These are phyloP conservation scores for Aurifilum marmelostoma DNA, from an alignment of 2,329 filamentous ascomycete species.

Conservation along the genomic window DNA sequence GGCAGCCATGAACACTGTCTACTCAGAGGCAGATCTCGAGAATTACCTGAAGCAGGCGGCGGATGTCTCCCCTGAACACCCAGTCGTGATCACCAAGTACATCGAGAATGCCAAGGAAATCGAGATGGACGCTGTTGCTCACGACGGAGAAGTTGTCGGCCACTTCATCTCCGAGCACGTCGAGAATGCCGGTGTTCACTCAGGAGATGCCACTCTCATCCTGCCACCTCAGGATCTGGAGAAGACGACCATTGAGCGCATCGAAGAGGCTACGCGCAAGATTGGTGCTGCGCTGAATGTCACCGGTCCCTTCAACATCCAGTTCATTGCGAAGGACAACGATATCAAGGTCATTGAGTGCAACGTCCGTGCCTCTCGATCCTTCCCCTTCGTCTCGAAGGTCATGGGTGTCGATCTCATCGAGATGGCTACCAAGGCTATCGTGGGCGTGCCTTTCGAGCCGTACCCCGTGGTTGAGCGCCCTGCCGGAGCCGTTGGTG, in stretches of 20 bases:
- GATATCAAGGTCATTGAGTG: conserved; percentile 99
- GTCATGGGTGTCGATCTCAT: conserved; percentile 98
- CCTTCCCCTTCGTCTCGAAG: conserved; percentile 98
- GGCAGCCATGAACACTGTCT: conserved; percentile 99
- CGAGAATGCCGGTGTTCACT: conserved; percentile 97
- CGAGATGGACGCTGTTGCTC: conserved; percentile 97
- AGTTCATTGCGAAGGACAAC: conserved; percentile 99
- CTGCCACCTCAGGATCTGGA: conserved; percentile 93
- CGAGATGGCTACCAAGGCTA: conserved; percentile 97
- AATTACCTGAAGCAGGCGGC: conserved; percentile 87
- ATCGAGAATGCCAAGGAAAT: conserved; percentile 99
- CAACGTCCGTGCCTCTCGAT: conserved; percentile 93
- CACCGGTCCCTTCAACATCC: conserved; percentile 97
- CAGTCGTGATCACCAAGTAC: conserved; percentile 98
- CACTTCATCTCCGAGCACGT: conserved; percentile 99
- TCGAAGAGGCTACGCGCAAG: conserved; percentile 93
- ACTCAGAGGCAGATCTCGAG: conserved; percentile 90
- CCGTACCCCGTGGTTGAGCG: conserved; percentile 81
- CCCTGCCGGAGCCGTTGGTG: conserved; percentile 82
- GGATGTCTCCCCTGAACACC: conserved; percentile 92
- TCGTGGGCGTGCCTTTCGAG: conserved; percentile 80
- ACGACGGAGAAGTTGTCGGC: conserved; percentile 84
- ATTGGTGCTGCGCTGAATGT: conserved; percentile 93
- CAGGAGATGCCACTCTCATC: conserved; percentile 94
- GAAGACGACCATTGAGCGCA: conserved; percentile 82